Base-by-base conservation (phyloP, 345 rosid genomes). In the Gossypium longicalyx region DNA sequence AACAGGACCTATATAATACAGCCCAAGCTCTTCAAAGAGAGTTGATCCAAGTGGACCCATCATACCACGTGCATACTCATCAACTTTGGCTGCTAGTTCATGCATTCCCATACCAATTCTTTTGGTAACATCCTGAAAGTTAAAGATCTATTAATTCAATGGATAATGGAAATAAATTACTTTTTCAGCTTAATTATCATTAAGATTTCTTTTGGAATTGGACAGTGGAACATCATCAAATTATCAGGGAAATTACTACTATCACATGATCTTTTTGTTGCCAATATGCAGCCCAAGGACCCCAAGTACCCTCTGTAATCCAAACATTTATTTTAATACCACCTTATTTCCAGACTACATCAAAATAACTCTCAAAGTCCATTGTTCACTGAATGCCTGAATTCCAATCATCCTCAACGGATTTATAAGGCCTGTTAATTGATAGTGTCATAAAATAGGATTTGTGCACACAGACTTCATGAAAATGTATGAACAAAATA, bases 21-120 rank as follows among this genome's bases (percentile, higher is more conserved):
- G 72, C 34, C 97, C 98, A 67, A 92, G 97, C 81, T 94, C 98
- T 72, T 94, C 98, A 74, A 92, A 94, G 47, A 94, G 97, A 67
- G 97, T 94, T 66, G 98, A 80, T 75, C 98, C 98, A 12, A 72
- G 80, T 62, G 98, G 97, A 81, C 98, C 97, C 27, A 94, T 82
- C 97, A 94, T 83, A 81, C 98, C 98, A 77, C 98, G 97, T 25
- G 97, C 94, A 83, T 89, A 94, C 86, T 94, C 97, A 79, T 94
- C 98, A 58, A 94, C 89, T 86, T 94, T 92, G 78, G 98, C 98
- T 45, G 97, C 97, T 86, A 89, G 85, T 77, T 90, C 97, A 77
- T 94, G 88, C 94, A 92, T 90, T 13, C 94, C 94, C 78, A 49
- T 80, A 74, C 97, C 97, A 7, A 94, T 89, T 77, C 79, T 89